Base-by-base conservation (phyloP, 164 flowering plant species). In the Vitis riparia region DNA sequence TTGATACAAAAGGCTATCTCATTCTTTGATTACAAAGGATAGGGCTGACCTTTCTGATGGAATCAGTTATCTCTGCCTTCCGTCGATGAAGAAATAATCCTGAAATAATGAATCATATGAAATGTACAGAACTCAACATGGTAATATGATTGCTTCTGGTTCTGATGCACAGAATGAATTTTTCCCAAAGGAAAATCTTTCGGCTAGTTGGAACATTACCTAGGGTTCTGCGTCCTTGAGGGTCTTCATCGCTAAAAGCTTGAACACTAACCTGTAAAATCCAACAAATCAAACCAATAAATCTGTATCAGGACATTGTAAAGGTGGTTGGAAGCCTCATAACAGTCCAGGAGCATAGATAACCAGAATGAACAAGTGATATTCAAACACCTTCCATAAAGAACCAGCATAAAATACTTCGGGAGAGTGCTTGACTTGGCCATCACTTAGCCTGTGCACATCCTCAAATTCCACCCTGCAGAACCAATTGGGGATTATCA, bases 201-300 rank as follows among this genome's bases (percentile, higher is more conserved):
- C 30, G 5, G 60, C 3, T 27, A 51, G 5, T 50, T 15, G 51
- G 73, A 78, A 78, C 23, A 51, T 71, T 88, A 96, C 99, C 99
- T 71, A 96, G 97, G 19, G 99, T 96, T 3, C 99, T 86, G 29
- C 97, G 97, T 51, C 99, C 98, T 79, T 93, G 99, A 74, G 97
- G 99, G 78, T 96, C 99, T 88, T 96, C 98, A 78, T 96, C 99
- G 72, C 85, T 89, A 70, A 96, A 96, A 80, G 99, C 99, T 78
- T 96, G 99, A 65, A 91, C 90, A 69, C 97, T 96, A 8, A 96
- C 89, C 99, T 96, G 68, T 55, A 68, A 66, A 56, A 67, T 65
- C 30, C 44, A 68, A 73, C 5, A 76, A 12, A 51, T 15, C 32
- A 50, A 51, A 70, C 0, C 29, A 62, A 53, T 8, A 16, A 51